A percentile compares a stretch with the other conserved stretches of the same genome.
Evolutionary conservation across 352 stramenopile genomes (phyloP).

Genomic region (Phytophthora macrochlamydospora): DNA sequence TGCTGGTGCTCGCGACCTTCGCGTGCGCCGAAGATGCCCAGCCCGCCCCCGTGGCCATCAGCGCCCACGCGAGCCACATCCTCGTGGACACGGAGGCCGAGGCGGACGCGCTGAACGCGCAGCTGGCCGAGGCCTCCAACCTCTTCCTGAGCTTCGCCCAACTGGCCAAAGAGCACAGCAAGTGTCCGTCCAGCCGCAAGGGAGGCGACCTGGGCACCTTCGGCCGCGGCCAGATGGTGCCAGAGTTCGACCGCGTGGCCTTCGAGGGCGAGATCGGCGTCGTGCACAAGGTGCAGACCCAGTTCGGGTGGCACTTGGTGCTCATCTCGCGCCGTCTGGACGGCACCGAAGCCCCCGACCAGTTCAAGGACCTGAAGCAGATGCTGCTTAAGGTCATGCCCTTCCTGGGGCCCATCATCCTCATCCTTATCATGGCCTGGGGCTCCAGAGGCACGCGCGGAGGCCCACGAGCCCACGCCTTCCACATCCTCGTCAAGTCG

Average conservation of each 20-base stretch:
- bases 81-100: conserved; percentile 75
- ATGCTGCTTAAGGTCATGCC: conserved; percentile 48
- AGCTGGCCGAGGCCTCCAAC: conserved; percentile 56
- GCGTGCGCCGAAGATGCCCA: conserved; percentile 5
- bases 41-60: conserved; percentile 23
- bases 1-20: conserved; percentile 20
- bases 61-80: conserved; percentile 82
- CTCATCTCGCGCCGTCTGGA: conserved; percentile 61
- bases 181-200: conserved; percentile 68
- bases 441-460: conserved; percentile 32
- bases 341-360: conserved; percentile 40
- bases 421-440: conserved; percentile 57
- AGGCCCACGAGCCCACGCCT: conserved; percentile 49
- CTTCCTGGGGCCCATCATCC: conserved; percentile 56
- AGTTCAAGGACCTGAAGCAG: conserved; percentile 42
- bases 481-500: conserved; percentile 68
- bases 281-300: conserved; percentile 86
- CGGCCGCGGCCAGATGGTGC: conserved; percentile 76
- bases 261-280: conserved; percentile 72
- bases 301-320: conserved; percentile 76
- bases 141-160: conserved; percentile 67
- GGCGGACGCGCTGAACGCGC: conserved; percentile 57
- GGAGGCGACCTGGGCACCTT: conserved; percentile 78
- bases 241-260: conserved; percentile 73
- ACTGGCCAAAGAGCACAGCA: conserved; percentile 73